Conservation (phyloP, 1,284 basidiomycete genomes). For the Rhodotorula mucilaginosa region DNA sequence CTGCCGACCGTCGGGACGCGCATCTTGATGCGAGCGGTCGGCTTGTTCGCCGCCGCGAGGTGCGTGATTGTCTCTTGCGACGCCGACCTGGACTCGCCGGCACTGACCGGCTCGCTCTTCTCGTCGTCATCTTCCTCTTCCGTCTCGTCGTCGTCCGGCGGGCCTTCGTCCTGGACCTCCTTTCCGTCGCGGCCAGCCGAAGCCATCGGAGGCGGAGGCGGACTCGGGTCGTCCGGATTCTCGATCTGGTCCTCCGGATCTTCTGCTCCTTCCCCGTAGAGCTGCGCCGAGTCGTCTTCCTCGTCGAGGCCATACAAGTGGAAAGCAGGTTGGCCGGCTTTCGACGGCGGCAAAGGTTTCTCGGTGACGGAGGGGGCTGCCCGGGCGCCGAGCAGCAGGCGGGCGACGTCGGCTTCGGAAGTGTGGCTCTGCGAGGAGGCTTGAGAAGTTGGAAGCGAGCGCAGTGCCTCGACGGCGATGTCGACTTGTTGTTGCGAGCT, state of each 20-base stretch:
- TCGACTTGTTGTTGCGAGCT: neutral
- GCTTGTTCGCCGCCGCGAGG: too few species aligned
- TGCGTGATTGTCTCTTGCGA: neutral
- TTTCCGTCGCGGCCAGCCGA: too few species aligned
- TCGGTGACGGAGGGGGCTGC: too few species aligned
- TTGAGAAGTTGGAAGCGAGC: too few species aligned
- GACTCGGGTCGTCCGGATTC: neutral
- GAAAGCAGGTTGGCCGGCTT: neutral
- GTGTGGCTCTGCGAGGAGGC: too few species aligned
- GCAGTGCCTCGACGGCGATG: neutral
- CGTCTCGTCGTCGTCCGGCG: neutral
- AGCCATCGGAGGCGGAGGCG: neutral
- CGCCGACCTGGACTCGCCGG: too few species aligned
- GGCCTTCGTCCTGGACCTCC: neutral
- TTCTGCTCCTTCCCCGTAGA: too few species aligned
- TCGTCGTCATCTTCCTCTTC: neutral
- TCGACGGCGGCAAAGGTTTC: too few species aligned
- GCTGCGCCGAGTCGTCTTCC: neutral
- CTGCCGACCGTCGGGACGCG: neutral
- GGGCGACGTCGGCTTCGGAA: too few species aligned
- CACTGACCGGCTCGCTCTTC: neutral
- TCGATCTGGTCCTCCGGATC: neutral
- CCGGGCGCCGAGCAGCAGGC: too few species aligned
- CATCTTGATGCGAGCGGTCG: neutral
- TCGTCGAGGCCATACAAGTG: neutral